Evolutionary conservation across 1,284 basidiomycete species (phyloP), one percentile per base, ranked within the genome.

Genomic region (Malassezia yamatoensis): DNA sequence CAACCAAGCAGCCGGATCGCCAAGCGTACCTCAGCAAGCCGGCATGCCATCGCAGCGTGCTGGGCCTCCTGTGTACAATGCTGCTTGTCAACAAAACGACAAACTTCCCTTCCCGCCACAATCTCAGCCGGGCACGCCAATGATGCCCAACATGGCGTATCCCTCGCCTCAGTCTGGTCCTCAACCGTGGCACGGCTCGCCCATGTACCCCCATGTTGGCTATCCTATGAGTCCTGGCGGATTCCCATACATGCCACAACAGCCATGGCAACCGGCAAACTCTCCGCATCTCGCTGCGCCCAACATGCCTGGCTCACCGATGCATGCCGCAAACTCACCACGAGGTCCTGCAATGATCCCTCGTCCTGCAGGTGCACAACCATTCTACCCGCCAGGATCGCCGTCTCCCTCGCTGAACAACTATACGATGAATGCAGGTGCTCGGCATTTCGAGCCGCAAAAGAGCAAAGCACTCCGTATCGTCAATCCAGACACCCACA

Each of bases 401-500:
- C 42, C 54, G 40, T 42, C 65, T 40, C 66, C 69, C 56, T 29
- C 24, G 4, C 7, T 29, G 24, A 29, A 29, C 24, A 59, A 58
- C 58, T 66, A 66, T 54, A 58, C 68, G 18, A 74, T 72, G 70
- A 74, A 69, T 51, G 67, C 70, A 7, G 57, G 70, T 29, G 72
- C 72, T 15, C 63, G 67, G 21, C 63, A 68, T 47, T 74, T 74
- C 49, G 72, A 74, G 62, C 70, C 70, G 15, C 58, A 61, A 52
- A 62, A 64, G 44, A 74, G 72, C 65, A 60, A 68, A 32, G 72
- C 72, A 33, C 70, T 74, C 45, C 65, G 64, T 44, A 74, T 74
- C 49, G 72, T 74, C 45, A 71, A 74, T 59, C 72, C 72, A 18
- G 67, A 72, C 43, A 74, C 72, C n/a, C 66, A 72, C 53, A 60